Conservation (phyloP, 495 filamentous ascomycete genomes). For the Lasiosphaeriaceae sp. region DNA sequence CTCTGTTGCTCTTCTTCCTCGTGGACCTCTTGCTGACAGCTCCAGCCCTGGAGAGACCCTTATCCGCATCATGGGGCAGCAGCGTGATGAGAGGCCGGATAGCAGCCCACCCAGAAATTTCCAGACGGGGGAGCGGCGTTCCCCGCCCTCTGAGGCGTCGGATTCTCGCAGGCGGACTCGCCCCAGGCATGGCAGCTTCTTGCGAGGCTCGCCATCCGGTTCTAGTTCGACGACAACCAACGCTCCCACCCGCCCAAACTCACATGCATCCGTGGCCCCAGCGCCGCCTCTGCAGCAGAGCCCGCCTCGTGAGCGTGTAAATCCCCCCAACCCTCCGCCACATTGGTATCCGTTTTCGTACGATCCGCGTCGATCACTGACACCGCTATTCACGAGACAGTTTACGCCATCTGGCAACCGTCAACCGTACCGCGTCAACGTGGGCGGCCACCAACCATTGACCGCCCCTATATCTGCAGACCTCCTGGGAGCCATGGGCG, state of each 20-base stretch:
- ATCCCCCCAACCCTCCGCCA: constrained; percentile 8
- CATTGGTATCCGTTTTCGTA: constrained; percentile 4
- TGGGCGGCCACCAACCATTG: constrained; percentile 3
- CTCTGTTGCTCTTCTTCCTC: background rate
- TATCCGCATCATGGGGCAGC: constrained; percentile 4
- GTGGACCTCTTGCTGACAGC: background rate
- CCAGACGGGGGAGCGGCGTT: constrained; percentile 32
- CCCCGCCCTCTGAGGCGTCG: constrained; percentile 32
- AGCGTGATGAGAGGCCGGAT: constrained; percentile 5
- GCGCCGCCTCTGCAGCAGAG: constrained; percentile 16
- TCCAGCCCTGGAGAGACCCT: constrained; percentile 6
- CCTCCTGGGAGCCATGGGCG: too few relatives aligned
- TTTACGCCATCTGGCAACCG: constrained; percentile 1
- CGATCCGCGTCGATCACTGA: constrained; percentile 14
- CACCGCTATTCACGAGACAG: constrained; percentile 16
- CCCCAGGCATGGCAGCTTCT: constrained; percentile 30
- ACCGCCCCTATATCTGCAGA: constrained; percentile 7
- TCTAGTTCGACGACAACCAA: background rate
- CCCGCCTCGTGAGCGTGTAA: constrained; percentile 24
- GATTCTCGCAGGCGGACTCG: constrained; percentile 38
- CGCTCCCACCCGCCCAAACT: background rate
- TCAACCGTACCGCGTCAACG: constrained; percentile 4
- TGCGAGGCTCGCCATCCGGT: constrained; percentile 3
- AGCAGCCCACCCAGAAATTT: constrained; percentile 11
- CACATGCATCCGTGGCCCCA: constrained; percentile 1